phyloP scores from a whole-genome alignment of 2,329 filamentous ascomycete species.

The Arthrobotrys sphaeroides region DNA sequence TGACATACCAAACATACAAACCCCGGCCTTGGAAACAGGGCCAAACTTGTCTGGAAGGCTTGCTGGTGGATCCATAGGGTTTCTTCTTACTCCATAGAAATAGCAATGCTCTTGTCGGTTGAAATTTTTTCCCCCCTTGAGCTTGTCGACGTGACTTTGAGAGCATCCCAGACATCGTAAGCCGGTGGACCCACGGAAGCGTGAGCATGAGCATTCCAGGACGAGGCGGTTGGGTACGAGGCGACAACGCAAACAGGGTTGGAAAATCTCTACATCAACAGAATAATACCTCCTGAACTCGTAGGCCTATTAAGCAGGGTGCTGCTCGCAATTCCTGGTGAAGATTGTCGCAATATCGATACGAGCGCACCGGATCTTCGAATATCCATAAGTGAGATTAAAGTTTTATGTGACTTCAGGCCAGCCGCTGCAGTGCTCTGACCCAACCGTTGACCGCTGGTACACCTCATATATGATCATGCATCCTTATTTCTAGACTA shows the following conservation, averaged over 20 bases:
- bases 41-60: conserved; percentile 19
- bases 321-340: not conserved
- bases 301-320: conserved; percentile 5
- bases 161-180: conserved; percentile 20
- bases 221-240: conserved; percentile 14
- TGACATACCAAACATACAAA: conserved; percentile 16
- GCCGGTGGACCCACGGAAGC: conserved; percentile 9
- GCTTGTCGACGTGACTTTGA: conserved; percentile 33
- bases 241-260: conserved; percentile 33
- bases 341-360: conserved; percentile 2
- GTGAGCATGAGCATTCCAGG: conserved; percentile 28
- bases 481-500: too few relatives aligned
- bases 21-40: conserved; percentile 39
- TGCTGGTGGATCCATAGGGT: conserved; percentile 36
- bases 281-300: conserved; percentile 34
- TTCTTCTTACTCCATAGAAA: conserved; percentile 52
- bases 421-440: too few relatives aligned
- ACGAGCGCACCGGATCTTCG: not conserved
- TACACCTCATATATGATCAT: too few relatives aligned
- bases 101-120: conserved; percentile 20
- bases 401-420: not conserved
- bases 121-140: conserved; percentile 28
- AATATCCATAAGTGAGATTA: not conserved
- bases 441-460: too few relatives aligned
- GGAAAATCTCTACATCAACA: conserved; percentile 24